phyloP scores from a whole-genome alignment of 148 eudicot species.

The Mesembryanthemum crystallinum region DNA sequence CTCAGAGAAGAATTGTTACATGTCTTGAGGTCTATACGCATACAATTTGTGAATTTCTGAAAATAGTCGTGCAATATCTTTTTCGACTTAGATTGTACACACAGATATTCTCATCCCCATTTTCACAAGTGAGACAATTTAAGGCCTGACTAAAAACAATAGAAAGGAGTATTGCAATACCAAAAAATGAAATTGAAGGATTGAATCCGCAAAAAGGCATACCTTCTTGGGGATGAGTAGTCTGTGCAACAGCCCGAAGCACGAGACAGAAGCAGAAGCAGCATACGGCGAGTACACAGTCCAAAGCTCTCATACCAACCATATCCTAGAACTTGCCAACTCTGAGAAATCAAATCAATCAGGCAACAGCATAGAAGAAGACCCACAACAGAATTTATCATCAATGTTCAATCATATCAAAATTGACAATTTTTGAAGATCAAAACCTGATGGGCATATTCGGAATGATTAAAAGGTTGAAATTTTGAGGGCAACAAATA shows the following conservation, averaged over 20 bases:
- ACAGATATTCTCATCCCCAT: no score
- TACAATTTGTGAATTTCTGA: no score
- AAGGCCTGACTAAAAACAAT: no score
- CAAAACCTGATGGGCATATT: no score
- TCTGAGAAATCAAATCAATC: neutral
- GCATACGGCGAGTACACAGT: neutral
- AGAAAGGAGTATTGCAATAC: neutral
- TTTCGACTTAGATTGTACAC: no score
- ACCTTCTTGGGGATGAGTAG: constrained; percentile 67
- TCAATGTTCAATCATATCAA: neutral
- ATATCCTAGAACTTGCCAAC: neutral
- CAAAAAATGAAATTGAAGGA: neutral
- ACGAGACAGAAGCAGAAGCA: neutral
- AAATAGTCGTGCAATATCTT: no score
- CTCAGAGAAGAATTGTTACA: no score
- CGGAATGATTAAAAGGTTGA: no score
- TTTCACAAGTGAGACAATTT: no score
- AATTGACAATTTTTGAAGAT: neutral
- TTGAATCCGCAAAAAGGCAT: neutral
- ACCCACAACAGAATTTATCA: neutral
- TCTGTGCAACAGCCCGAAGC: constrained; percentile 28
- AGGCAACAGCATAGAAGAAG: neutral
- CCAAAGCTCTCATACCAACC: constrained; percentile 13
- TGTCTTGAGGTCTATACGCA: neutral
- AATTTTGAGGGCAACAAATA: no score